A percentile compares a stretch with the other conserved stretches of the same genome.
These are phyloP conservation scores for Cymbidium sinense DNA, from an alignment of 106 monocot genomes.

Conservation along the genomic window DNA sequence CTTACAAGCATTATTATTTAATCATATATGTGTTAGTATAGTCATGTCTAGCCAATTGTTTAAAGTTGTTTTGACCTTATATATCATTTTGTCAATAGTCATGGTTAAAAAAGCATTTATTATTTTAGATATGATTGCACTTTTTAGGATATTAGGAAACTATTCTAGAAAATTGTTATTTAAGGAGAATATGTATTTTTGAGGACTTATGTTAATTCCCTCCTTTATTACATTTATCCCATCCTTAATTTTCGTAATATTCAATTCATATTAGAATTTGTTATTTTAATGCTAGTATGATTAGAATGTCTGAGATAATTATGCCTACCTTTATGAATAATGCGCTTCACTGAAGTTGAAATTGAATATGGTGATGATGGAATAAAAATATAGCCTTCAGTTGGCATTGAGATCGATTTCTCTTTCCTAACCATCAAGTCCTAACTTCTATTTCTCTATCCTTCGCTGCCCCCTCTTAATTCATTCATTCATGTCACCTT, in stretches of 20 bases:
- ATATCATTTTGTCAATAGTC: neutral
- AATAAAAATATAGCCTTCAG: neutral
- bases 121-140: too few species aligned
- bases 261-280: too few species aligned
- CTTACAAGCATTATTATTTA: too few species aligned
- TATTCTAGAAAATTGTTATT: too few species aligned
- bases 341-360: neutral
- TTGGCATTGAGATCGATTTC: neutral
- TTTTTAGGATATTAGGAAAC: too few species aligned
- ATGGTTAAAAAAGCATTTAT: too few species aligned
- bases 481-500: neutral
- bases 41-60: neutral
- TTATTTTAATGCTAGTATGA: neutral
- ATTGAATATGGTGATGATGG: neutral
- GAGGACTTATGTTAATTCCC: too few species aligned
- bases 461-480: neutral
- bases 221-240: too few species aligned
- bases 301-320: neutral
- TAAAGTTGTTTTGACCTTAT: neutral
- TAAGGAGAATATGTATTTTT: too few species aligned
- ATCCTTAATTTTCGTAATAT: too few species aligned
- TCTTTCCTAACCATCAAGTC: neutral
- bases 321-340: neutral
- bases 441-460: neutral
- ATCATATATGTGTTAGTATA: neutral